phyloP scores from a whole-genome alignment of 192 early-diverging fungal species.

The Linnemannia hyalina region DNA sequence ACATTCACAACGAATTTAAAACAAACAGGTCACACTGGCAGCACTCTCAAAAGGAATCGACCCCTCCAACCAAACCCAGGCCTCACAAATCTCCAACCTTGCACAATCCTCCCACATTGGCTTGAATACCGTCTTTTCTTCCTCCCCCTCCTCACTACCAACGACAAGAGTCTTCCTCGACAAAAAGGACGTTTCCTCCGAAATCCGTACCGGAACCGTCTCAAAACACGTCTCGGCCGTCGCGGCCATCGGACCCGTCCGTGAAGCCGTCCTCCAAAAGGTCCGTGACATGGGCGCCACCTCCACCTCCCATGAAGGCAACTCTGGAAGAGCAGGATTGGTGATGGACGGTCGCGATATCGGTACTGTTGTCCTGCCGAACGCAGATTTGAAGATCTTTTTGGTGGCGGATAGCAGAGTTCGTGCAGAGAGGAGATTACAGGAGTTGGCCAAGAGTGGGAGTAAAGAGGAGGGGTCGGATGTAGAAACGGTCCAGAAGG shows the following conservation, averaged over 20 bases:
- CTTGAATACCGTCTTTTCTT: slow-evolving; percentile 14
- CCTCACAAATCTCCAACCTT: slow-evolving; percentile 46
- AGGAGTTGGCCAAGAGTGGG: slow-evolving; percentile 60
- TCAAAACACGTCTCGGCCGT: slow-evolving; percentile 69
- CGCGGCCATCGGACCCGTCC: slow-evolving; percentile 69
- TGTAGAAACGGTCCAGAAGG: slow-evolving; percentile 67
- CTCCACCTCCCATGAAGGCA: neutral
- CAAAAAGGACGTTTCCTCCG: slow-evolving; percentile 73
- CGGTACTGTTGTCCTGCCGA: slow-evolving; percentile 79
- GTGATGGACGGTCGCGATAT: slow-evolving; percentile 92
- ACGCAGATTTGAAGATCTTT: slow-evolving; percentile 84
- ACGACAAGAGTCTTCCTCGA: slow-evolving; percentile 59
- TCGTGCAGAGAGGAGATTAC: slow-evolving; percentile 76
- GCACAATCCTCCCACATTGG: slow-evolving; percentile 23
- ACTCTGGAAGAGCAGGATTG: slow-evolving; percentile 58
- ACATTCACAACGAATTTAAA: too few species aligned
- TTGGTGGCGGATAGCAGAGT: slow-evolving; percentile 74
- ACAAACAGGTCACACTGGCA: slow-evolving; percentile 56
- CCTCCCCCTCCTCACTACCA: slow-evolving; percentile 7
- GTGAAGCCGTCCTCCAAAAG: slow-evolving; percentile 66
- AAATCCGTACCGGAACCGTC: slow-evolving; percentile 71
- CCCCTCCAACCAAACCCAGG: slow-evolving; percentile 46
- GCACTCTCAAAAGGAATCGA: slow-evolving; percentile 53
- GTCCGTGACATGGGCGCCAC: slow-evolving; percentile 66
- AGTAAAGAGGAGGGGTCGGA: slow-evolving; percentile 15